Conservation (phyloP, 2,329 filamentous ascomycete species). For the Alternaria sp. region DNA sequence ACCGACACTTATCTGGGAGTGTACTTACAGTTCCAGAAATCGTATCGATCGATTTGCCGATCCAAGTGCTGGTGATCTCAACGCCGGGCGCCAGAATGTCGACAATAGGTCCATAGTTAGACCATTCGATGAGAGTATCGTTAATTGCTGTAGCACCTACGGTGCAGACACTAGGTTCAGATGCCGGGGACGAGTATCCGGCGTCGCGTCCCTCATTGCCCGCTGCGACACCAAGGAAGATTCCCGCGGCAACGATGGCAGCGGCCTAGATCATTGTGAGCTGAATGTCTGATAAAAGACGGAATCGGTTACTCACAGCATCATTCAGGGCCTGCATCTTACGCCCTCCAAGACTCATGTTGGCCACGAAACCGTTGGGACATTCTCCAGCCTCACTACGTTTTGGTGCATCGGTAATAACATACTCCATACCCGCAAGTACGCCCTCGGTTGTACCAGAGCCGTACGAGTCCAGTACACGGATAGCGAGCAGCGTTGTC, state of each 20-base stretch:
- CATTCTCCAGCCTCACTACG: constrained; percentile 15
- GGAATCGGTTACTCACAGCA: constrained; percentile 15
- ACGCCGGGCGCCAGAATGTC: constrained; percentile 50
- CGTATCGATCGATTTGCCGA: constrained; percentile 48
- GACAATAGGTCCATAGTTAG: constrained; percentile 45
- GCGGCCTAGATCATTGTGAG: constrained; percentile 26
- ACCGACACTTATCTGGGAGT: background rate
- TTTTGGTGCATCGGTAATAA: constrained; percentile 18
- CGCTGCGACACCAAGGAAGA: constrained; percentile 48
- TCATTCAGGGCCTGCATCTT: constrained; percentile 32
- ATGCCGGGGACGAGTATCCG: constrained; percentile 39
- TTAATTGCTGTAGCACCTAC: constrained; percentile 45
- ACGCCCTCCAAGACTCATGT: constrained; percentile 44
- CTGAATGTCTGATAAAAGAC: background rate
- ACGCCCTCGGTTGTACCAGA: constrained; percentile 30
- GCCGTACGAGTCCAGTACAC: constrained; percentile 43
- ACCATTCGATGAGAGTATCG: constrained; percentile 42
- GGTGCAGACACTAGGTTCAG: constrained; percentile 45
- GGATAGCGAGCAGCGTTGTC: constrained; percentile 43
- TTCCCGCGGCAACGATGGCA: constrained; percentile 39
- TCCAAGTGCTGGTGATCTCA: constrained; percentile 54
- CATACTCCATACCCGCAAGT: constrained; percentile 36
- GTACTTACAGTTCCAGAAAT: constrained; percentile 60
- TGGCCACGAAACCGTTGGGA: constrained; percentile 40
- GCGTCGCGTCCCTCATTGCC: constrained; percentile 44